Base-by-base conservation (phyloP, 139 green algal genomes). In the Limnomonas spitsbergensis region DNA sequence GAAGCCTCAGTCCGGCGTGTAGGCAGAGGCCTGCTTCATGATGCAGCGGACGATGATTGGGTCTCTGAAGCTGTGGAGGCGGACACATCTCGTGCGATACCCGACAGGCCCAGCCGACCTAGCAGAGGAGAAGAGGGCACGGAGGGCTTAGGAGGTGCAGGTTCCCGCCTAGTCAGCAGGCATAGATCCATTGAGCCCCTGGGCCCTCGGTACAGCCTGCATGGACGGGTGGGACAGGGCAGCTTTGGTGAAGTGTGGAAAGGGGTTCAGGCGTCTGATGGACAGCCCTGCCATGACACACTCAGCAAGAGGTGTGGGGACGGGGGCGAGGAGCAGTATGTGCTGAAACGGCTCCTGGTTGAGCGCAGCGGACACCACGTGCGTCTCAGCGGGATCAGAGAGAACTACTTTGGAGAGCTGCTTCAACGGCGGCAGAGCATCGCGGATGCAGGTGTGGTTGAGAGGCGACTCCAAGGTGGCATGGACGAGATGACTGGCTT, bases 221-320 rank as follows among this genome's bases (percentile, higher is more conserved):
- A 32, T 0, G 54, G 80, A 40, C 78, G 79, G 4, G 89, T 90
- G 77, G 89, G 84, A 1, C 61, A 80, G 27, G 90, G 90, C 0
- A 78, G 84, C 61, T 94, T 92, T 82, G 90, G 90, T 0, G 90
- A 93, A 73, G 89, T 93, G 32, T 93, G 90, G 90, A 80, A 76
- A 7, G 90, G 83, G 47, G 40, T 74, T 36, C 61, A 67, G 29
- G n/a, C n/a, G n/a, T n/a, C n/a, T n/a, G n/a, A n/a, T n/a, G n/a
- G n/a, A n/a, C n/a, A n/a, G n/a, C n/a, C 9, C 9, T 9, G 42
- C 42, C 42, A 6, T 54, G 42, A 6, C 42, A 9, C 42, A 54
- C 42, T 6, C 42, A 6, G 7, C 7, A 9, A 9, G 42, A 54
- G 42, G 7, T 9, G 42, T 54, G 42, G 7, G 42, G 9, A 9